These are phyloP conservation scores for Mortierella sp. DNA, from an alignment of 371 early-diverging fungal species.

Conservation along the genomic window DNA sequence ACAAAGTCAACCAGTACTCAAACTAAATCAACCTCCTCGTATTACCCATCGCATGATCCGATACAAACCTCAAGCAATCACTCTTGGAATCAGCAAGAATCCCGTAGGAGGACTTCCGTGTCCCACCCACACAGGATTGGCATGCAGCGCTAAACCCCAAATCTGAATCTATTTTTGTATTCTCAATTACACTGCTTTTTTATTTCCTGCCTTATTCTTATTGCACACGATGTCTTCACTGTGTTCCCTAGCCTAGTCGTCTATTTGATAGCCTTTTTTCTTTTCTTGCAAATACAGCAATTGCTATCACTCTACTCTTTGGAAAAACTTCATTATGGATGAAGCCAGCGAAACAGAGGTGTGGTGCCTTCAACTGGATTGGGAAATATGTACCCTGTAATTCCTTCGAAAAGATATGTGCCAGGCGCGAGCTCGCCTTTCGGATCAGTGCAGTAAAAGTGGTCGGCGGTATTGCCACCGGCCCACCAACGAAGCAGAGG, in stretches of 20 bases:
- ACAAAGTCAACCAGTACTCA: not conserved
- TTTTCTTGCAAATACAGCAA: too few species aligned
- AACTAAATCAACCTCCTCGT: not conserved
- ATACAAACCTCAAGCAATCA: not conserved
- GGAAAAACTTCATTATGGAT: not conserved
- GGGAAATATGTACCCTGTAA: slow-evolving; percentile 11
- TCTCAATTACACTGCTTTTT: too few species aligned
- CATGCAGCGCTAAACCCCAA: not conserved
- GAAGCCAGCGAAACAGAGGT: slow-evolving; percentile 23
- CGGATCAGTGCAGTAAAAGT: slow-evolving; percentile 31
- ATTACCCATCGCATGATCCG: not conserved
- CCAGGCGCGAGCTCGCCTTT: slow-evolving; percentile 7
- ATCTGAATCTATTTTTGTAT: too few species aligned
- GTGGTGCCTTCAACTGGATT: slow-evolving; percentile 9
- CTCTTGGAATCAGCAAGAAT: not conserved
- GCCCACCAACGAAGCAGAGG: slow-evolving; percentile 27
- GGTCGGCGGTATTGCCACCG: not conserved
- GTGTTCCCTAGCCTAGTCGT: too few species aligned
- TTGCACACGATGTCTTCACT: too few species aligned
- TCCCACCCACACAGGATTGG: not conserved
- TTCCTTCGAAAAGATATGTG: slow-evolving; percentile 11
- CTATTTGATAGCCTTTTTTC: too few species aligned
- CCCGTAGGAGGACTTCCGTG: not conserved
- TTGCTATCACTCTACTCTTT: too few species aligned
- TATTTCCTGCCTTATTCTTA: too few species aligned